These are phyloP conservation scores for Hericium erinaceus DNA, from an alignment of 768 basidiomycete genomes.

Conservation along the genomic window DNA sequence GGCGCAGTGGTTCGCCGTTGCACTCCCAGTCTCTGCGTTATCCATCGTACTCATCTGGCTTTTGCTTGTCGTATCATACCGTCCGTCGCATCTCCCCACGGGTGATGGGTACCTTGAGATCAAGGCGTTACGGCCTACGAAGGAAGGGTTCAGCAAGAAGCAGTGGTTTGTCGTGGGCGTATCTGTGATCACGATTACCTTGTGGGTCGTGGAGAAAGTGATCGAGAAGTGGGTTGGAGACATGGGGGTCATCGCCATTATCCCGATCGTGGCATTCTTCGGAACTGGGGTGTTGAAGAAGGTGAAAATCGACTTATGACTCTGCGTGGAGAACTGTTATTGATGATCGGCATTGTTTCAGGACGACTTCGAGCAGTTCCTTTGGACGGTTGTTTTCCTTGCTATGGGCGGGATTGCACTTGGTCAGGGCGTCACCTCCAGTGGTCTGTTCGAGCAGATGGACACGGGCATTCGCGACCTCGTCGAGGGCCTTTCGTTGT, in stretches of 20 bases:
- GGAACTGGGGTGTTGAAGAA: conserved; percentile 89
- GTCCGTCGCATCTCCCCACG: conserved; percentile 59
- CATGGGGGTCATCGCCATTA: conserved; percentile 94
- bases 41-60: conserved; percentile 91
- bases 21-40: conserved; percentile 80
- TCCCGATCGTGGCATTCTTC: conserved; percentile 91
- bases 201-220: conserved; percentile 85
- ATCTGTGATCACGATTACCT: conserved; percentile 70
- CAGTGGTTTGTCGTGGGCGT: conserved; percentile 89
- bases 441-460: conserved; percentile 77
- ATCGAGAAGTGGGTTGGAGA: conserved; percentile 78
- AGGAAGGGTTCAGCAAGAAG: conserved; percentile 70
- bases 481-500: conserved; percentile 54
- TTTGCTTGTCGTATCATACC: conserved; percentile 75
- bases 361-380: conserved; percentile 93
- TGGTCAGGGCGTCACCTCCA: conserved; percentile 86
- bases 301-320: conserved; percentile 32
- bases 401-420: conserved; percentile 98
- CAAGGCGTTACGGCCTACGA: conserved; percentile 73
- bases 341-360: conserved; percentile 20
- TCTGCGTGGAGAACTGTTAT: too few relatives aligned
- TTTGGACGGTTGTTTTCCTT: conserved; percentile 91
- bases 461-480: conserved; percentile 50
- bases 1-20: conserved; percentile 90
- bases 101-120: conserved; percentile 77